Evolutionary conservation across 768 basidiomycete species (phyloP), one percentile per base, ranked within the genome.

Genomic region (Russula emetica): DNA sequence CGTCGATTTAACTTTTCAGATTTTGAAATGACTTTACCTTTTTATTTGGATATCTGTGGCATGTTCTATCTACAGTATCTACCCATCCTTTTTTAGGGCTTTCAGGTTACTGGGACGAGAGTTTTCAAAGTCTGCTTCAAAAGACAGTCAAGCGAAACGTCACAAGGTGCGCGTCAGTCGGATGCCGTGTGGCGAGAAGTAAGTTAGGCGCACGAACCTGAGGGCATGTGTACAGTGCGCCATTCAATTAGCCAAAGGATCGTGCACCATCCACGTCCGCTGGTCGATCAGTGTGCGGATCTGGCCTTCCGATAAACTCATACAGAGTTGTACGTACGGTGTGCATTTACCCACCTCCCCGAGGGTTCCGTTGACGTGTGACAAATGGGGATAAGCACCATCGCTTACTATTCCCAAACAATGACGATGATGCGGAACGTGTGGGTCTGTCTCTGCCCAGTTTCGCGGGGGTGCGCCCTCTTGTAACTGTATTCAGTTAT

Each of bases 261-360:
- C 36, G 36, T 14, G 38, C 34, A 5, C 14, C 38, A 16, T 38
- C 38, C 38, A 36, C 5, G 5, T 13, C 49, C 51, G 38, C 28
- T 55, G 16, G 58, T 45, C 59, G 63, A 60, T 60, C 59, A 62
- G 40, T 40, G 47, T 34, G 42, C 51, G 64, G 55, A 60, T 60
- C 58, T 65, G 30, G 20, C 47, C 22, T 36, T 51, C 55, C 55
- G 64, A 60, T 61, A 61, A 61, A 26, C 64, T 65, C 55, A 28
- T 40, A 38, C 34, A 55, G 30, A 30, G 16, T 22, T 40, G 47
- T 64, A 64, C 59, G 55, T 61, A 61, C 40, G 6, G 18, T 28
- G 63, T 54, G 34, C 30, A 51, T 38, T 42, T 28, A 42, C 32
- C 47, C 18, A 14, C 38, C 13, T 30, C 59, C 58, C 63, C 58